Conservation (phyloP, 1,139 yeast genomes). For the Wickerhamomyces sp. region DNA sequence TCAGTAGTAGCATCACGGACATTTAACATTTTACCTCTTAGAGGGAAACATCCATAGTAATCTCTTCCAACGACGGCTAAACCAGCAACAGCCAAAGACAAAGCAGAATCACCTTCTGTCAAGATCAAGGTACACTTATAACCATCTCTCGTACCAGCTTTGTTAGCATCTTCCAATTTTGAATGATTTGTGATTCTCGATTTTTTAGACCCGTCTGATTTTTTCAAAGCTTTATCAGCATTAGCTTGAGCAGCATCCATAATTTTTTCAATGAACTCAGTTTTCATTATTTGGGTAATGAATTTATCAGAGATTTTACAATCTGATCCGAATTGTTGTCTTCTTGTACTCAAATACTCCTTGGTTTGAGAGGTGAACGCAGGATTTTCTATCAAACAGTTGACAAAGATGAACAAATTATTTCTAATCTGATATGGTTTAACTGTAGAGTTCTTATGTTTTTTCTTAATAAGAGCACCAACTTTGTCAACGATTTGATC, state of each 20-base stretch:
- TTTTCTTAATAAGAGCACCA: conserved; percentile 68
- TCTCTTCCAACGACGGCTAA: conserved; percentile 94
- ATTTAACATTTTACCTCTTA: conserved; percentile 90
- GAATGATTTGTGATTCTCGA: conserved; percentile 85
- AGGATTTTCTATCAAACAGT: conserved; percentile 92
- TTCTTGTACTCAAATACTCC: conserved; percentile 89
- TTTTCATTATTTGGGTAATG: conserved; percentile 65
- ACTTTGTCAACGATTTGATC: conserved; percentile 83
- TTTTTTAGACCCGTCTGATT: conserved; percentile 86
- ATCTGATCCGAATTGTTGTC: conserved; percentile 84
- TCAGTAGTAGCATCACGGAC: conserved; percentile 96
- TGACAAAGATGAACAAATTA: conserved; percentile 85
- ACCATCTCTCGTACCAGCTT: conserved; percentile 93
- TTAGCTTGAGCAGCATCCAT: conserved; percentile 80
- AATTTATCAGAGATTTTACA: conserved; percentile 74
- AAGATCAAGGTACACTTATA: conserved; percentile 86
- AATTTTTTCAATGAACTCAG: conserved; percentile 80
- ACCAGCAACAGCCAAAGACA: conserved; percentile 90
- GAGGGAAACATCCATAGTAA: conserved; percentile 91
- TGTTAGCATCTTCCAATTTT: conserved; percentile 92
- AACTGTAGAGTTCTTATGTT: conserved; percentile 69
- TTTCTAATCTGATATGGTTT: conserved; percentile 87
- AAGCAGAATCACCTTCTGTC: conserved; percentile 98
- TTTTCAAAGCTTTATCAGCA: conserved; percentile 83
- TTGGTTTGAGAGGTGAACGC: conserved; percentile 98